Percentiles rank a stretch among this genome's conserved stretches.
Conservation (phyloP, 768 basidiomycete species). For the Galerina sulciceps region DNA sequence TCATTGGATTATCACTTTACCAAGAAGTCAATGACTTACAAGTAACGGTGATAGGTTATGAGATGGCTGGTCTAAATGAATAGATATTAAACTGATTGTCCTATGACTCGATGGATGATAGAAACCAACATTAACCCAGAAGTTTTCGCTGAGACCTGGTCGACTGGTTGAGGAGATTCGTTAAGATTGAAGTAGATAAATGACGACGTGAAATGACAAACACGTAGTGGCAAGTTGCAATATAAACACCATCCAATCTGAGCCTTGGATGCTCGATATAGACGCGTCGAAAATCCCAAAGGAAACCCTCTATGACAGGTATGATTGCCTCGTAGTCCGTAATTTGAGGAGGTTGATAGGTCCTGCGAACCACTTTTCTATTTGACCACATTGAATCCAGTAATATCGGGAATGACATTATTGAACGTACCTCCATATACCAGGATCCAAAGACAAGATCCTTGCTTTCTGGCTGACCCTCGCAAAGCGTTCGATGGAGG, state of each 20-base stretch:
- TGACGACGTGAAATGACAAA: constrained; percentile 35
- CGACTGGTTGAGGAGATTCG: constrained; percentile 45
- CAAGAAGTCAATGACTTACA: constrained; percentile 49
- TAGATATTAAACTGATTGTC: constrained; percentile 9
- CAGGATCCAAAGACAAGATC: constrained; percentile 67
- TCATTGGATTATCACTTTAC: not conserved
- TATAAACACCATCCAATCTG: constrained; percentile 88
- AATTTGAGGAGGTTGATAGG: constrained; percentile 82
- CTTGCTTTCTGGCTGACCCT: constrained; percentile 74
- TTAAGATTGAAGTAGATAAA: constrained; percentile 2
- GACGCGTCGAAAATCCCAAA: constrained; percentile 71
- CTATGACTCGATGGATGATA: not conserved
- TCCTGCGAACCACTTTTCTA: constrained; percentile 65
- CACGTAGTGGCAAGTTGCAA: constrained; percentile 90
- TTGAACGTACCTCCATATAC: constrained; percentile 72
- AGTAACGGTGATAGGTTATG: constrained; percentile 91
- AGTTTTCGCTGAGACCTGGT: constrained; percentile 77
- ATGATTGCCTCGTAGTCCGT: constrained; percentile 51
- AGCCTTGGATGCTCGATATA: constrained; percentile 87
- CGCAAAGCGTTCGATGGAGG: constrained; percentile 79
- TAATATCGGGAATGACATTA: not conserved
- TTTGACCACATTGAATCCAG: not conserved
- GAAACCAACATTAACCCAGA: constrained; percentile 80
- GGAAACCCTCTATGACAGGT: constrained; percentile 54
- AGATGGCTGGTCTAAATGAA: constrained; percentile 71